Base-by-base conservation (phyloP, 352 stramenopile species). In the Phytophthora podocarpi region DNA sequence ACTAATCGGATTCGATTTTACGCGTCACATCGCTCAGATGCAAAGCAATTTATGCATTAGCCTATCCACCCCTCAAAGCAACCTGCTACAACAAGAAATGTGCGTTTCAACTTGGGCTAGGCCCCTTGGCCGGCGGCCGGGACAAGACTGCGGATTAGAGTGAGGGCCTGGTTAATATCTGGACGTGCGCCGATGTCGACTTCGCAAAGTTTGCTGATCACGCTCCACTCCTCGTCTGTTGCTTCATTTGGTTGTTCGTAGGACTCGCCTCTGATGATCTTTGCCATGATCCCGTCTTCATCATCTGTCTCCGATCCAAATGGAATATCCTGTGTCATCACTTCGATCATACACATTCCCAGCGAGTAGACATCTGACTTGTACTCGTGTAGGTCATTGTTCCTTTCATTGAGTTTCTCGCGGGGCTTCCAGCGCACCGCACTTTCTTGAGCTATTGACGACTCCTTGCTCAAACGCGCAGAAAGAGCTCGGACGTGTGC, bases 321-420 rank as follows among this genome's bases (percentile, higher is more conserved):
- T 1, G 60, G 67, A 21, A 43, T 5, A 4, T 47, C 28, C 8
- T 55, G 16, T 1, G 61, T 65, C 1, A 61, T 30, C 3, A 62
- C 64, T 37, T 80, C 74, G 30, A 80, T 52, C 0, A 83, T 56
- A 15, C 51, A 66, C 60, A 83, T 65, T 1, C 67, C 74, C 26
- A 82, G 48, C n/a, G 67, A 40, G 37, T 67, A 74, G 1, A 71
- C 23, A 39, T 74, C 66, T 0, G 66, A 67, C 16, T 50, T 48
- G 16, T 55, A 49, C 11, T 52, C 9, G 16, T 46, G 10, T 49
- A 26, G 15, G n/a, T n/a, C n/a, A 24, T 15, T 42, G 15, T 30
- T 13, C 10, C n/a, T 11, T 34, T 57, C 15, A 12, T 11, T 13
- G 5, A 68, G 12, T 21, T 52, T 35, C 27, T 64, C 65, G 32